Base-by-base conservation (phyloP, 1,284 basidiomycete species). In the Fomitopsis pinicola region DNA sequence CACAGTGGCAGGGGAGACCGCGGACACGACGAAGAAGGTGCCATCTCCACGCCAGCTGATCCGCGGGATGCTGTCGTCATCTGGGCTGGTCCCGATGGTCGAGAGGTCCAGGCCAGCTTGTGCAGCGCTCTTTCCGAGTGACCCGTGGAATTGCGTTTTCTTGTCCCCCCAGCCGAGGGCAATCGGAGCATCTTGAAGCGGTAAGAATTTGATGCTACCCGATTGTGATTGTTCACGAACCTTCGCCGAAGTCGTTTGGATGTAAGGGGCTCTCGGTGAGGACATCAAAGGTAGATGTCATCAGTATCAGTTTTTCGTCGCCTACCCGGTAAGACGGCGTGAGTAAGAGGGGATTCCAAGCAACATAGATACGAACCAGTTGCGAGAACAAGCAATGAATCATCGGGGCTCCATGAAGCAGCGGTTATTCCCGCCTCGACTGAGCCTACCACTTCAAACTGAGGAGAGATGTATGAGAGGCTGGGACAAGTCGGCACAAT, bases 81-180 rank as follows among this genome's bases (percentile, higher is more conserved):
- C 87, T 0, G 89, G 85, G 71, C 82, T 85, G 5, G 77, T 75
- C 22, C 80, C 81, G 26, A 84, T 76, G 15, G 73, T 64, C 30
- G 79, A 68, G 30, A 78, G 73, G 28, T 80, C 72, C 0, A 83
- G 74, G 1, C 81, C 81, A 1, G 82, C 80, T 62, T 85, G 84
- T 0, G 94, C 93, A 4, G 92, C 92, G 9, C 85, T 80, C 74
- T 98, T 99, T 35, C 97, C 97, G 4, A 95, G 81, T 0, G 95
- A 96, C 14, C 97, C 97, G 68, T 98, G 96, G 73, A 99, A 99
- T 72, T 99, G 97, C 0, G 97, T 99, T 69, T 92, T 84, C 71
- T 97, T 97, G 4, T 93, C 94, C 35, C 97, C 97, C 97, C 97
- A 99, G 9, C 97, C 97, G 59, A 98, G 93, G 67, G 96, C 94